These are phyloP conservation scores for Neospora caninum DNA, from an alignment of 169 alveolate genomes.

Conservation along the genomic window DNA sequence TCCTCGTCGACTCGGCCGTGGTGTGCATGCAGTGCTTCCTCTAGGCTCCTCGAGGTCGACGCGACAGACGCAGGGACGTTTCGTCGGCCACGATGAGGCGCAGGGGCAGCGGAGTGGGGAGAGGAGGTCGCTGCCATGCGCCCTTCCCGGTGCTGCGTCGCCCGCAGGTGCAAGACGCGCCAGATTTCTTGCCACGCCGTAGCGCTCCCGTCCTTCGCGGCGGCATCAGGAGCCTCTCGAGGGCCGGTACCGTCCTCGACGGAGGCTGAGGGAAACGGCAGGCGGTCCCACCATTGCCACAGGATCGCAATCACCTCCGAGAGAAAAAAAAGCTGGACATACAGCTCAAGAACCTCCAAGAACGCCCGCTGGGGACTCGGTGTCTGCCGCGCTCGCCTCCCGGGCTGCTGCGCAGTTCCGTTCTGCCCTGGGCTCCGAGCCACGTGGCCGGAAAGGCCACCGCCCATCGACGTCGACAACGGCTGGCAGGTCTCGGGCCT, in stretches of 20 bases:
- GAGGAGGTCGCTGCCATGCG: not conserved
- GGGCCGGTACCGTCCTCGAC: not conserved
- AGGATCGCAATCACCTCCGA: conserved; percentile 23
- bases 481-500: not conserved
- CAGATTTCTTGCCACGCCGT: conserved; percentile 20
- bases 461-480: no score
- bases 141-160: conserved; percentile 19
- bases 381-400: no score
- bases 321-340: conserved; percentile 54
- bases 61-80: not conserved
- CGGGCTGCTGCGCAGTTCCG: not conserved
- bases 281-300: conserved; percentile 66
- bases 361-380: not conserved
- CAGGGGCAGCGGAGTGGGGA: not conserved
- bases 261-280: not conserved
- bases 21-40: no score
- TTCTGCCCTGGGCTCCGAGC: no score
- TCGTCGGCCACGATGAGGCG: no score
- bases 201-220: not conserved
- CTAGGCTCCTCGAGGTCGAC: no score
- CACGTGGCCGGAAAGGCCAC: no score
- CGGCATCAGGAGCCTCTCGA: not conserved
- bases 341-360: conserved; percentile 4
- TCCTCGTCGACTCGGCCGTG: no score
- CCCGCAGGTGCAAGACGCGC: not conserved